Base-by-base conservation (phyloP, 1,284 basidiomycete genomes). In the Takashimella tepidaria region DNA sequence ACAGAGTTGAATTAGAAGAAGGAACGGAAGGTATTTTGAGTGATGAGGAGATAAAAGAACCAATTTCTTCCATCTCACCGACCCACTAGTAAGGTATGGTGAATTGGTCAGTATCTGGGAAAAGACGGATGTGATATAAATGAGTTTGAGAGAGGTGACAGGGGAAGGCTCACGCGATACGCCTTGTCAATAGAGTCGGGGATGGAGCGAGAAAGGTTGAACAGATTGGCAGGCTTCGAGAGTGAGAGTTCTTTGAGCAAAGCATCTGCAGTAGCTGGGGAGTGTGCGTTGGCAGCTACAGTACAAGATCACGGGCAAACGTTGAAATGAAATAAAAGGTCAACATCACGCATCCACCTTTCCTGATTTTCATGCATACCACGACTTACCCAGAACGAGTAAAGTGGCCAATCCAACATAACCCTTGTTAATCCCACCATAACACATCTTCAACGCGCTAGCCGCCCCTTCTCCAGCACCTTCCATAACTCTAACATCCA, bases 1-100 rank as follows among this genome's bases (percentile, higher is more conserved):
- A n/a, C 37, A n/a, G n/a, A 12, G n/a, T 41, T 41, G 37, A 12
- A n/a, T n/a, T 41, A 8, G 42, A 6, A 19, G 8, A 6, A 19
- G 42, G 6, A 11, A 19, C 6, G 42, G n/a, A 19, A 19, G 42
- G 42, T 10, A 23, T 19, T 6, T 19, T 16, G 24, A 62, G 55
- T 5, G 58, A 48, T 10, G 50, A 6, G 13, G 41, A 16, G 37
- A 60, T 55, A 47, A 62, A 62, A n/a, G 47, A 49, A 13, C 50
- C 45, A 27, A 59, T 56, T 27, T 62, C 58, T 43, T 62, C 55
- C 60, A 62, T 62, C 56, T 62, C 60, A 8, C 60, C 60, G 4
- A 58, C 56, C 50, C 50, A 60, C 58, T 60, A 27, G 10, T 20
- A 31, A 11, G 4, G 10, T 20, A 31, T 11, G 4, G 1, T 16